Evolutionary conservation across 352 stramenopile species (phyloP).

Genomic region (Pythium periplocum): DNA sequence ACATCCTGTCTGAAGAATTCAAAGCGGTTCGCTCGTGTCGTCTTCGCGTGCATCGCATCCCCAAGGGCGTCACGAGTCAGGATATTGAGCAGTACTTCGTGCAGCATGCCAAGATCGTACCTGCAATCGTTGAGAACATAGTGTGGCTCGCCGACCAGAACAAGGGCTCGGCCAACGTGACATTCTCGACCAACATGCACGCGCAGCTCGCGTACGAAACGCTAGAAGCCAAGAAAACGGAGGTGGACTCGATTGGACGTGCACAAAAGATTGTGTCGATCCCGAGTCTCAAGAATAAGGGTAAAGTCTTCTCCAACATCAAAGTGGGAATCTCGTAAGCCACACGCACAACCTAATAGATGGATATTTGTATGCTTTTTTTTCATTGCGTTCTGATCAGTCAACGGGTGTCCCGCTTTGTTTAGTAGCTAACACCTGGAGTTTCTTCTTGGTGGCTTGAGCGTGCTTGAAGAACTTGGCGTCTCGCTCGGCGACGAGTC

Average conservation of each 20-base stretch:
- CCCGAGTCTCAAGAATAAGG: constrained; percentile 29
- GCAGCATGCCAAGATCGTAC: constrained; percentile 54
- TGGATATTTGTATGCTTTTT: neutral
- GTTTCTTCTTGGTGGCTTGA: constrained; percentile 64
- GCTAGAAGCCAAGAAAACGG: constrained; percentile 17
- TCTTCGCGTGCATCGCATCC: constrained; percentile 70
- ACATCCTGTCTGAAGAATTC: constrained; percentile 16
- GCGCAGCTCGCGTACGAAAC: constrained; percentile 64
- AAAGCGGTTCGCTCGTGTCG: constrained; percentile 50
- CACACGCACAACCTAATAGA: neutral
- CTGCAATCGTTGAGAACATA: constrained; percentile 60
- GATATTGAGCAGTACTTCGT: constrained; percentile 77
- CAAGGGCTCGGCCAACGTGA: constrained; percentile 63
- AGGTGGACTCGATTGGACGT: constrained; percentile 60
- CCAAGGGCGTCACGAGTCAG: constrained; percentile 46
- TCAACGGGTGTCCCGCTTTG: too few relatives aligned
- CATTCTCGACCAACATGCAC: constrained; percentile 61
- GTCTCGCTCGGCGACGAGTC: constrained; percentile 53
- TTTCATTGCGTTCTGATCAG: too few relatives aligned
- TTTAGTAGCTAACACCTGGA: constrained; percentile 16
- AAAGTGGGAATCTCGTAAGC: constrained; percentile 35
- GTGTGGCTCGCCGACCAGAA: constrained; percentile 55
- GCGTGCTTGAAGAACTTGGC: constrained; percentile 77
- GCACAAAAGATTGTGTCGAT: constrained; percentile 66
- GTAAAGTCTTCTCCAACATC: constrained; percentile 70